Percentiles rank a stretch among this genome's conserved stretches.
These are phyloP conservation scores for Solanum hybrid DNA, from an alignment of 305 asterid genomes.

Conservation along the genomic window DNA sequence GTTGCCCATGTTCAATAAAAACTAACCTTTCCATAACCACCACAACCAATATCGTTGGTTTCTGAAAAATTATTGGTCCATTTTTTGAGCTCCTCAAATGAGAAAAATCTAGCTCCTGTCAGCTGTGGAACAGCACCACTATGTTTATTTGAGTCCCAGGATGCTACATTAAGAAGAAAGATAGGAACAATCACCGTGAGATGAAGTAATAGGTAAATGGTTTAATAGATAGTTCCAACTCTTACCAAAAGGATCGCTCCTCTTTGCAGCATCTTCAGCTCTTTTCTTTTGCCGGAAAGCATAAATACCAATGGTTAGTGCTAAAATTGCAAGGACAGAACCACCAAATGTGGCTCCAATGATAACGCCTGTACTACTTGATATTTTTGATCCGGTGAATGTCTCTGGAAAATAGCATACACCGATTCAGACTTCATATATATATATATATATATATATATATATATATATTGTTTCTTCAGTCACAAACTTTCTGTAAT, in stretches of 20 bases:
- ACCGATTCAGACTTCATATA: background rate
- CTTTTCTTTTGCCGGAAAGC: conserved; percentile 64
- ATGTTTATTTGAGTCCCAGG: conserved; percentile 53
- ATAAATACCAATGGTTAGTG: conserved; percentile 53
- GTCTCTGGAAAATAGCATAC: conserved; percentile 18
- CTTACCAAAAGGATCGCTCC: conserved; percentile 73
- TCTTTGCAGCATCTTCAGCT: conserved; percentile 52
- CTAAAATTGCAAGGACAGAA: conserved; percentile 37
- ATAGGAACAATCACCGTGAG: background rate
- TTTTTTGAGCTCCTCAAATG: conserved; percentile 64
- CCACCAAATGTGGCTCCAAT: conserved; percentile 89
- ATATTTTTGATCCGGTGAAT: conserved; percentile 18
- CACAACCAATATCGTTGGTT: conserved; percentile 53
- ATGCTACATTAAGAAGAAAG: conserved; percentile 34
- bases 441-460: too few relatives aligned
- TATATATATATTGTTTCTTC: background rate
- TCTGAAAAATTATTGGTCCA: conserved; percentile 68
- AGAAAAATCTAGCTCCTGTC: conserved; percentile 61
- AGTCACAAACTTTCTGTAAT: background rate
- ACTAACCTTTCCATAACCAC: conserved; percentile 85
- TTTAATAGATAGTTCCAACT: background rate
- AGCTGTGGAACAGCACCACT: conserved; percentile 80
- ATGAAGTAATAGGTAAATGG: background rate
- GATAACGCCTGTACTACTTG: conserved; percentile 31
- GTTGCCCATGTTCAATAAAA: background rate